Base-by-base conservation (phyloP, 345 rosid species). In the Eucalyptus coolabah region DNA sequence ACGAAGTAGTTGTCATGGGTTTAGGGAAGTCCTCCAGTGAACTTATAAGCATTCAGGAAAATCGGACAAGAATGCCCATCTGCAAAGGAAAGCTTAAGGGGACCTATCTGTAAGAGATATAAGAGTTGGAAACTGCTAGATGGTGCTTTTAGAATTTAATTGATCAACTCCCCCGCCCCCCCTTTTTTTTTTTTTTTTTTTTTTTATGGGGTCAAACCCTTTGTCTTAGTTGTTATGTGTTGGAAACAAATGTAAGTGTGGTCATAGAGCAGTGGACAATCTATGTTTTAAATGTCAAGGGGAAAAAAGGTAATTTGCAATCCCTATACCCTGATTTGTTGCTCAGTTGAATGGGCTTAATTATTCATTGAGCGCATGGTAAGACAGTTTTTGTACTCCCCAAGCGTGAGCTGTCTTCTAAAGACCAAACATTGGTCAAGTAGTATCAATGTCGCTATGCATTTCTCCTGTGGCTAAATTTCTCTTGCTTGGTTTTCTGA, bases 21-120 rank as follows among this genome's bases (percentile, higher is more conserved):
- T 86, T 92, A 96, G 98, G 96, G 93, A 91, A 92, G 91, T 92
- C 93, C 97, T 92, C 96, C 96, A 34, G 96, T 96, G 90, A 95
- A 92, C 91, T 89, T 96, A 92, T 96, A 90, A 91, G 56, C 47
- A 26, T 91, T 60, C 87, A 23, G 69, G 82, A 89, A 87, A 60
- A 60, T 86, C 69, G 81, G 63, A 85, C 88, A 50, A 67, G 47
- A 82, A 65, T 69, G 44, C 3, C 56, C 28, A 23, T 88, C 86
- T 89, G 89, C 89, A 50, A 89, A 89, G 12, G 63, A 65, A 37
- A 89, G 88, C 24, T 45, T 32, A 28, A 69, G 86, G 69, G 90
- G 88, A 56, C 40, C 83, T 81, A 85, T 81, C 32, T 89, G 88
- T 77, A 77, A 23, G 83, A 77, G 83, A 77, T 37, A 2, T 77